phyloP scores from a whole-genome alignment of 306 rosid genomes.

The Cicer judaicum region DNA sequence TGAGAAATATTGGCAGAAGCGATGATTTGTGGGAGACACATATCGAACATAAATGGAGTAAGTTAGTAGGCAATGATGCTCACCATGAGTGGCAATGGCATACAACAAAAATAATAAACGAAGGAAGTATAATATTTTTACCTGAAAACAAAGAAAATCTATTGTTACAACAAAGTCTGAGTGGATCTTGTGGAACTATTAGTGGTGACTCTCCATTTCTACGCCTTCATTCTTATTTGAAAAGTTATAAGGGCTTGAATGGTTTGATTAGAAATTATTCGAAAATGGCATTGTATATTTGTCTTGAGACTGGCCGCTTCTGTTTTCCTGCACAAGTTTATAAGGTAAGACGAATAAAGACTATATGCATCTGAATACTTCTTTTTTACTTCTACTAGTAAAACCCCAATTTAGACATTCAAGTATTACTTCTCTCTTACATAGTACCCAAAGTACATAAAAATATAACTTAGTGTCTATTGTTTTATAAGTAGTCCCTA shows the following conservation, averaged over 20 bases:
- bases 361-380: not conserved
- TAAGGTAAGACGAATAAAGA: slow-evolving; percentile 46
- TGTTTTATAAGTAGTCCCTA: too few species aligned
- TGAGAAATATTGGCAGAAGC: slow-evolving; percentile 19
- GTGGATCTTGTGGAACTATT: slow-evolving; percentile 37
- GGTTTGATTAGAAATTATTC: slow-evolving; percentile 50
- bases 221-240: slow-evolving; percentile 32
- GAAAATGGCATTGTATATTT: slow-evolving; percentile 58
- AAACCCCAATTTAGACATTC: not conserved
- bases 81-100: slow-evolving; percentile 44
- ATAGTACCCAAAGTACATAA: not conserved
- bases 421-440: not conserved
- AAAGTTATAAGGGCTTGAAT: slow-evolving; percentile 1
- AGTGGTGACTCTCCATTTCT: slow-evolving; percentile 41
- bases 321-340: slow-evolving; percentile 81
- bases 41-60: slow-evolving; percentile 35
- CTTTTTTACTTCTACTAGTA: not conserved
- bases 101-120: slow-evolving; percentile 18
- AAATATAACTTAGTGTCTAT: not conserved
- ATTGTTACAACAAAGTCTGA: not conserved
- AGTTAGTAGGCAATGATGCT: slow-evolving; percentile 50
- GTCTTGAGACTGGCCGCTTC: slow-evolving; percentile 65
- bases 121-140: too few species aligned
- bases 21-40: slow-evolving; percentile 41
- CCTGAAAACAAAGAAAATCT: not conserved